phyloP scores from a whole-genome alignment of 140 eudicot species.

The Stevia rebaudiana region DNA sequence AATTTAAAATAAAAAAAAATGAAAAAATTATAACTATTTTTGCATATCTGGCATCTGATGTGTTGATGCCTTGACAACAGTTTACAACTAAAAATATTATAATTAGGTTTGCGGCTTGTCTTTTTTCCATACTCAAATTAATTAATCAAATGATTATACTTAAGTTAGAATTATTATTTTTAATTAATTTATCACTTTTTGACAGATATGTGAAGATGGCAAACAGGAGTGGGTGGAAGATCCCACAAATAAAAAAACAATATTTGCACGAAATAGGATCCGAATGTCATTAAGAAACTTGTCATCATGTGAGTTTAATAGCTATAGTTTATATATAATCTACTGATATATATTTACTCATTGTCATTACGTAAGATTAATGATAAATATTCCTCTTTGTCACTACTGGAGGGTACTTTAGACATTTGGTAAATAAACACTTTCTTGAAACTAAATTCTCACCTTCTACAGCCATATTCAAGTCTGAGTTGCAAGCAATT shows the following conservation, averaged over 20 bases:
- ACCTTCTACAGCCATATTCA: slow-evolving; percentile 52
- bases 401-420: neutral
- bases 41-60: neutral
- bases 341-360: neutral
- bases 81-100: neutral
- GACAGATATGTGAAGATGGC: slow-evolving; percentile 58
- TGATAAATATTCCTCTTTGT: neutral
- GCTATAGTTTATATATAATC: neutral
- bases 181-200: neutral
- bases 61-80: neutral
- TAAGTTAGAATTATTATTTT: neutral
- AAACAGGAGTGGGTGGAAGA: slow-evolving; percentile 96
- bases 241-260: slow-evolving; percentile 71
- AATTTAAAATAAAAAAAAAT: too few species aligned
- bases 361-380: neutral
- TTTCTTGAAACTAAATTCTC: neutral
- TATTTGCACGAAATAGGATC: slow-evolving; percentile 79
- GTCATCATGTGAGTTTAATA: slow-evolving; percentile 48
- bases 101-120: neutral
- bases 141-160: slow-evolving; percentile 1
- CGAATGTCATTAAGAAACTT: slow-evolving; percentile 43
- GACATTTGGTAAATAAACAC: neutral
- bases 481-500: slow-evolving; percentile 50
- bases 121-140: neutral
- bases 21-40: neutral